Evolutionary conservation across 1,284 basidiomycete genomes (phyloP).

Genomic region (Ganoderma resinaceum): DNA sequence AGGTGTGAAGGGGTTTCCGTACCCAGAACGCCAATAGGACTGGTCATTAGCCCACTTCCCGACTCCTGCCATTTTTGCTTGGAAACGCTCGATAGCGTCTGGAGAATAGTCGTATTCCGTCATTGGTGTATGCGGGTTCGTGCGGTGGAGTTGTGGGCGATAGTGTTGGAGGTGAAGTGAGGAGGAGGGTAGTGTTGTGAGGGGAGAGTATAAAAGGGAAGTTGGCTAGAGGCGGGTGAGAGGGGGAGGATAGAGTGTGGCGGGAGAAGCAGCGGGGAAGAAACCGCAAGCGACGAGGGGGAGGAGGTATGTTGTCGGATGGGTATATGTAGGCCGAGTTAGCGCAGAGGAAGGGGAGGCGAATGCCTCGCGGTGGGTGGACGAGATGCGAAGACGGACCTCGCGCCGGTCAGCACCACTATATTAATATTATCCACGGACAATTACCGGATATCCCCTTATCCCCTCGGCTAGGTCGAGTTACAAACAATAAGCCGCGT

Average conservation of each 20-base stretch:
- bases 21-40: constrained; percentile 32
- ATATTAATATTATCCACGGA: constrained; percentile 1
- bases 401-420: constrained; percentile 7
- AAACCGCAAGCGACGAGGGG: constrained; percentile 17
- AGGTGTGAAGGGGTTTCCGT: constrained; percentile 37
- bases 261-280: constrained; percentile 7
- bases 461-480: background rate
- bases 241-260: constrained; percentile 14
- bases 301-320: constrained; percentile 21
- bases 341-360: constrained; percentile 27
- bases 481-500: background rate
- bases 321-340: constrained; percentile 31
- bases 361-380: constrained; percentile 29
- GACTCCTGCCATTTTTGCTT: constrained; percentile 50
- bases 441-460: constrained; percentile 4
- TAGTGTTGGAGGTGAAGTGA: constrained; percentile 1
- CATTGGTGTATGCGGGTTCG: constrained; percentile 39
- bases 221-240: constrained; percentile 16
- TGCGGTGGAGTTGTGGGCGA: constrained; percentile 9
- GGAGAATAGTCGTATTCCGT: constrained; percentile 66
- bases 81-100: constrained; percentile 52
- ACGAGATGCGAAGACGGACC: constrained; percentile 16
- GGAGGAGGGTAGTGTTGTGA: constrained; percentile 4
- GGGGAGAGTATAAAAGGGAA: constrained; percentile 1
- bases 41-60: constrained; percentile 50